Evolutionary conservation across 2,329 filamentous ascomycete species (phyloP).

Genomic region (Aspergillus bombycis): DNA sequence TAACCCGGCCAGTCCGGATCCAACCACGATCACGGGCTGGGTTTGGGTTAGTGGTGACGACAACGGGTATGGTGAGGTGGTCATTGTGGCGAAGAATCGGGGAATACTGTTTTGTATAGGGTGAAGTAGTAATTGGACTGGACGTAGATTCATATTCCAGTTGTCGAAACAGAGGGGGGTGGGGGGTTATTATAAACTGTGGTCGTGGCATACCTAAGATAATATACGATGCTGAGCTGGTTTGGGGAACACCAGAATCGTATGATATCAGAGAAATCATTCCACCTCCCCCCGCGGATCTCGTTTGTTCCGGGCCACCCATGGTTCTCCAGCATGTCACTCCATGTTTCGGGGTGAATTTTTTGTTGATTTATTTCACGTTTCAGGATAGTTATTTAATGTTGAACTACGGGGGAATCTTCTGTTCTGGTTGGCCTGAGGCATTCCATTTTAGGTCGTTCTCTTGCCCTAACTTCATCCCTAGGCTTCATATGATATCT

Average conservation of each 20-base stretch:
- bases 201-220: background rate
- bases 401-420: background rate
- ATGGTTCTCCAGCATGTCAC: background rate
- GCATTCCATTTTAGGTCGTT: no score
- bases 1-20: slow-evolving; percentile 66
- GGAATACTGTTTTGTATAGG: background rate
- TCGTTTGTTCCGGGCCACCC: background rate
- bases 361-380: no score
- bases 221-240: background rate
- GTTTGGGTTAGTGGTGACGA: background rate
- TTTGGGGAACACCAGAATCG: background rate
- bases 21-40: slow-evolving; percentile 60
- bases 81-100: background rate
- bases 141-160: background rate
- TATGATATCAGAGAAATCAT: background rate
- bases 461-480: no score
- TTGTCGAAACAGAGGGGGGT: background rate
- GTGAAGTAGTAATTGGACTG: background rate
- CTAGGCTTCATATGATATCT: no score
- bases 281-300: background rate
- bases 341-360: background rate
- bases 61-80: background rate
- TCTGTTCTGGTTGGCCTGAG: background rate
- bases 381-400: no score
- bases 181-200: background rate